Evolutionary conservation across 495 filamentous ascomycete genomes (phyloP), one percentile per base, ranked within the genome.

Genomic region (Aspergillus bertholletiae): DNA sequence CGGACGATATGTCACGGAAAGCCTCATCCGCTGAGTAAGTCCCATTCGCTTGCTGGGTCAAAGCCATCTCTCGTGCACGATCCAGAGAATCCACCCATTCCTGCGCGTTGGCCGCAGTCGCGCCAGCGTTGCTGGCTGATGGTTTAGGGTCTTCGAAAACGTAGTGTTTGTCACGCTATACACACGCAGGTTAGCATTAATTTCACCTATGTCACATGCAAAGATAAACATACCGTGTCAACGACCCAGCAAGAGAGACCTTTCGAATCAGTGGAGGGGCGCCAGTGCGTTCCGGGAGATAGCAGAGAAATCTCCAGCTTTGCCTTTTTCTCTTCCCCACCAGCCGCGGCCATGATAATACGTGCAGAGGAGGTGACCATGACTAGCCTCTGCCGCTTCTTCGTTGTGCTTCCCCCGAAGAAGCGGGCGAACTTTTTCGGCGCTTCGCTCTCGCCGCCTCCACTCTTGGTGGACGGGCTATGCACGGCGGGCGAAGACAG

Each of bases 361-460:
- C 93, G 84, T 18, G 85, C 95, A 58, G 86, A 88, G 1, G 90
- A 94, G 5, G 95, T 99, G 54, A 99, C 82, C 88, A 99, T 96
- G 11, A 97, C 94, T 49, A 97, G 72, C 32, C 95, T 80, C 66
- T 96, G 91, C 43, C 92, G 78, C 69, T 96, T 96, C 71, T 97
- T 97, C n/a, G 86, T 87, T 9, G 85, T 85, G 61, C 83, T 90
- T 18, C 90, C 88, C 21, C 90, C 87, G 73, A 97, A 97, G 70
- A 97, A 96, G 9, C 92, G 82, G 1, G 91, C 84, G 60, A 99
- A 87, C 60, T 93, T 94, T 71, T 88, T 90, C n/a, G 85, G 79
- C 35, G 84, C 75, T 53, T 89, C 86, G 26, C 64, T 59, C 46
- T 85, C 81, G 24, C 78, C 73, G 55, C 74, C 74, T 27, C 83